phyloP scores from a whole-genome alignment of 345 rosid species.

The Mangifera indica region DNA sequence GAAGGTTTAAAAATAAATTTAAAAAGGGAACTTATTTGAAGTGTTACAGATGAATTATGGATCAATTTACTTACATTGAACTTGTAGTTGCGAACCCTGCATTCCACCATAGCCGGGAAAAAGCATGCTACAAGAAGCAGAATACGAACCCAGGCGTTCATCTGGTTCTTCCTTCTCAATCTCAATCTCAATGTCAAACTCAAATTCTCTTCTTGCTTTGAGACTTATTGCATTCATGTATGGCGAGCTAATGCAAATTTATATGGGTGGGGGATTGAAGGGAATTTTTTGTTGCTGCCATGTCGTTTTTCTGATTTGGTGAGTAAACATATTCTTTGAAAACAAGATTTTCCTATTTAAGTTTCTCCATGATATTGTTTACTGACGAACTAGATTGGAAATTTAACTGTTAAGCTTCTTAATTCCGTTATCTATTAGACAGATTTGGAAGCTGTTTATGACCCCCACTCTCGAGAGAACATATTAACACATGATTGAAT shows the following conservation, averaged over 20 bases:
- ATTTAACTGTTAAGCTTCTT: neutral
- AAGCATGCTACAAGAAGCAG: constrained; percentile 40
- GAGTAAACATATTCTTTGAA: constrained; percentile 47
- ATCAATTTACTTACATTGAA: constrained; percentile 52
- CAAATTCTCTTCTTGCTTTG: constrained; percentile 7
- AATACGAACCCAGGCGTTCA: constrained; percentile 42
- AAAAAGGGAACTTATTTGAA: neutral
- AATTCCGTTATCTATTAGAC: neutral
- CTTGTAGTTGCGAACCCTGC: constrained; percentile 64
- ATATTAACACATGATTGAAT: too few species aligned
- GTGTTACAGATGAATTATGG: neutral
- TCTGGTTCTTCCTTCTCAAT: constrained; percentile 9
- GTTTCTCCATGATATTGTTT: constrained; percentile 10
- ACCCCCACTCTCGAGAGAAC: neutral
- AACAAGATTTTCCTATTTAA: constrained; percentile 36
- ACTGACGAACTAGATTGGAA: neutral
- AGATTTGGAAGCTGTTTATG: neutral
- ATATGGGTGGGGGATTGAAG: constrained; percentile 33
- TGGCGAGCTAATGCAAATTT: constrained; percentile 45
- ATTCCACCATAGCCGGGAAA: constrained; percentile 47
- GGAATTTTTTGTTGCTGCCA: constrained; percentile 32
- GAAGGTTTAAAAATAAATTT: neutral
- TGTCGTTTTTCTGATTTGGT: constrained; percentile 72
- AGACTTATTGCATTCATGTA: constrained; percentile 22
- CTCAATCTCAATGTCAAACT: constrained; percentile 12